These are phyloP conservation scores for Rhizopogon vinicolor DNA, from an alignment of 768 basidiomycete species.

Conservation along the genomic window DNA sequence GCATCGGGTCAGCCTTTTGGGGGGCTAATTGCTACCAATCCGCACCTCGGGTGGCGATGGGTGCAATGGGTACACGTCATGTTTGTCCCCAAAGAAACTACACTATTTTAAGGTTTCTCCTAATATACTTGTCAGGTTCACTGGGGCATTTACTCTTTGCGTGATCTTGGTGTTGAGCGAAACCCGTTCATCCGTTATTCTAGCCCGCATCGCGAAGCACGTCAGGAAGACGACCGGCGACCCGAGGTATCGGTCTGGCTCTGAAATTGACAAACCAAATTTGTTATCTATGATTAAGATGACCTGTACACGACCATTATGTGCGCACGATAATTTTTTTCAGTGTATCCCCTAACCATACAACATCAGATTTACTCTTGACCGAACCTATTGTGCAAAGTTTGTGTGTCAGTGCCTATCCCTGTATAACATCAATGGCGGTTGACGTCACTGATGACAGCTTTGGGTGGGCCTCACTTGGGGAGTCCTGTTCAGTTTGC, in stretches of 20 bases:
- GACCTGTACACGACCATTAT: conserved; percentile 63
- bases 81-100: conserved; percentile 25
- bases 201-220: conserved; percentile 59
- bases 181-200: conserved; percentile 67
- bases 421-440: neutral
- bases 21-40: conserved; percentile 60
- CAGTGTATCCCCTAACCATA: neutral
- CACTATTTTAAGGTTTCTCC: neutral
- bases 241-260: conserved; percentile 51
- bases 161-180: conserved; percentile 60
- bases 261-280: conserved; percentile 56
- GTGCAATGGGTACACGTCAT: conserved; percentile 76
- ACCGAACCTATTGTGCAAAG: conserved; percentile 67
- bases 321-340: conserved; percentile 36
- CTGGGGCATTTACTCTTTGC: conserved; percentile 42
- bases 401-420: conserved; percentile 50
- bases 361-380: conserved; percentile 15
- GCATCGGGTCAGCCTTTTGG: conserved; percentile 58
- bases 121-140: conserved; percentile 35
- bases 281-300: conserved; percentile 56
- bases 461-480: conserved; percentile 67
- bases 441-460: conserved; percentile 24
- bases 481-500: conserved; percentile 67
- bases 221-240: conserved; percentile 65
- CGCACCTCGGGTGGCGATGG: conserved; percentile 68